phyloP scores from a whole-genome alignment of 2,329 filamentous ascomycete genomes.

The Orbilia quercus region DNA sequence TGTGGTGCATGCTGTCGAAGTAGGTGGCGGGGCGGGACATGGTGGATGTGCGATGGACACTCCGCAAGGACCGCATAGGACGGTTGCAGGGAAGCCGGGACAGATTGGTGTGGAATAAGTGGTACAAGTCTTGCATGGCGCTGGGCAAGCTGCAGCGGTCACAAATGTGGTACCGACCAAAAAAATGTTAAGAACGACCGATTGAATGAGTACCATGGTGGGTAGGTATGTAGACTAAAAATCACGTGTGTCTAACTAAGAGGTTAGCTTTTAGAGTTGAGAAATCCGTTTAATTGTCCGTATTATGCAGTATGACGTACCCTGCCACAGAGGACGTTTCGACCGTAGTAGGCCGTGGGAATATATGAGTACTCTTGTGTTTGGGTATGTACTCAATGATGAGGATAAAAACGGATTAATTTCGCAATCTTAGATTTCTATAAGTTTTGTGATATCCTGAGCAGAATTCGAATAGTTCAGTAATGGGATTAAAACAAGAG shows the following conservation, averaged over 20 bases:
- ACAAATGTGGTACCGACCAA: slow-evolving; percentile 19
- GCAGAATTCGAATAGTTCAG: too few species aligned
- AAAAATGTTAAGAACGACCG: slow-evolving; percentile 11
- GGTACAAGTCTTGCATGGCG: slow-evolving; percentile 24
- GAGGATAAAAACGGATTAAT: too few species aligned
- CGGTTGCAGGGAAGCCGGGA: slow-evolving; percentile 35
- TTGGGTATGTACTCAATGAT: too few species aligned
- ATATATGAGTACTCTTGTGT: too few species aligned
- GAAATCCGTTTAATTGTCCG: too few species aligned
- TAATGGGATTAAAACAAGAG: too few species aligned
- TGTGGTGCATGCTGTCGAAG: slow-evolving; percentile 13
- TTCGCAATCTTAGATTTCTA: too few species aligned
- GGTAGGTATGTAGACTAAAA: not conserved
- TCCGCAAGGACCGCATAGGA: slow-evolving; percentile 43
- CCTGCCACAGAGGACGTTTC: not conserved
- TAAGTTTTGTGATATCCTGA: too few species aligned
- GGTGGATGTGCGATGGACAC: slow-evolving; percentile 25
- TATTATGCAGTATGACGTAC: not conserved
- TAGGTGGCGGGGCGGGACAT: slow-evolving; percentile 21
- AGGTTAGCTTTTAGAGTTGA: too few species aligned
- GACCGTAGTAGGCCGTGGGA: too few species aligned
- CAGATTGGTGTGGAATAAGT: slow-evolving; percentile 40
- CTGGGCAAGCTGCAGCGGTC: slow-evolving; percentile 22
- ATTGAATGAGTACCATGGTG: slow-evolving; percentile 2
- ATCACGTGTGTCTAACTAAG: too few species aligned